Percentiles rank a stretch among this genome's conserved stretches.
These are phyloP conservation scores for Acidomyces sp. DNA, from an alignment of 495 filamentous ascomycete genomes.

Conservation along the genomic window DNA sequence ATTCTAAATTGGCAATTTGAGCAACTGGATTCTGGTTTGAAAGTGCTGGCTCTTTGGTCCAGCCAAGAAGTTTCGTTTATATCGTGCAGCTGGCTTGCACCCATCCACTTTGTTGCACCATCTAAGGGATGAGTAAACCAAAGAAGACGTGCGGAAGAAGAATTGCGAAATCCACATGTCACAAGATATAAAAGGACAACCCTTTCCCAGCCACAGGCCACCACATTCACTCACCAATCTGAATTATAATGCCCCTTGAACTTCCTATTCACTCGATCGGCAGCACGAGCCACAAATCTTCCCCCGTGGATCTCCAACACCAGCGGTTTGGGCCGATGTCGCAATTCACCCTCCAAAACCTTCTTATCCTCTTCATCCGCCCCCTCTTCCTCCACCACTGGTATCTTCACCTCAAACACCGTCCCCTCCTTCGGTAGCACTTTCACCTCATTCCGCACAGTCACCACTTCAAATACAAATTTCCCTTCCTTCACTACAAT, in stretches of 20 bases:
- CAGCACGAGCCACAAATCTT: slow-evolving; percentile 69
- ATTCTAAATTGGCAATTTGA: no score
- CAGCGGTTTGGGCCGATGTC: slow-evolving; percentile 38
- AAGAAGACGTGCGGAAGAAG: no score
- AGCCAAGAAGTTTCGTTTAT: no score
- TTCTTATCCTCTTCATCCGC: slow-evolving; percentile 11
- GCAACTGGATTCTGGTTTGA: no score
- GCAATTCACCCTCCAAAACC: no score
- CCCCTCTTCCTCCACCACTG: slow-evolving; percentile 10
- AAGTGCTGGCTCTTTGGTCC: no score
- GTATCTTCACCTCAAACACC: slow-evolving; percentile 65
- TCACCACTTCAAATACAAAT: slow-evolving; percentile 75
- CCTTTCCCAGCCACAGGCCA: no score
- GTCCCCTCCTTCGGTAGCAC: slow-evolving; percentile 74
- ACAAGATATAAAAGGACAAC: no score
- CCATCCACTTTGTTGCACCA: no score
- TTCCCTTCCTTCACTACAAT: slow-evolving; percentile 83
- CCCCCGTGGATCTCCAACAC: slow-evolving; percentile 80
- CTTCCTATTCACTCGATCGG: slow-evolving; percentile 79
- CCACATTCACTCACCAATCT: slow-evolving; percentile 17
- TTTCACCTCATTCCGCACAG: slow-evolving; percentile 45
- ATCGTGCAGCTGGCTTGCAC: no score
- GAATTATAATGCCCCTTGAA: slow-evolving; percentile 48
- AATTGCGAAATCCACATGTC: no score
- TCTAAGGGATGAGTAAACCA: no score